Evolutionary conservation across 257 asterid species (phyloP).

Genomic region (Hygrophila difformis): DNA sequence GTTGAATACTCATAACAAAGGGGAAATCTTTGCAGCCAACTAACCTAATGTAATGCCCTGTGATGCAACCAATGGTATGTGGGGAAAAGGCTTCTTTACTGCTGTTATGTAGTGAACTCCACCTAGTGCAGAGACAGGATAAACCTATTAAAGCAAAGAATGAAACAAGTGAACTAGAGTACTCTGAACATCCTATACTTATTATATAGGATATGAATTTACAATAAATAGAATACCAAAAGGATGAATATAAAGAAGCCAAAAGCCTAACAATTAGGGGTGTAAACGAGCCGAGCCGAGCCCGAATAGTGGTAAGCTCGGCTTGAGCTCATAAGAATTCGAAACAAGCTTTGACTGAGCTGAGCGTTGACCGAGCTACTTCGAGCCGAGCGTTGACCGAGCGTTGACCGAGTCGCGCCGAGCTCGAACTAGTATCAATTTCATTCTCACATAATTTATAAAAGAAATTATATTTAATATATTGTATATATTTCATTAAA

Average conservation of each 20-base stretch:
- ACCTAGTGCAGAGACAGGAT: slow-evolving; percentile 72
- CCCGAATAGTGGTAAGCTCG: no score
- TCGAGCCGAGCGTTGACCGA: no score
- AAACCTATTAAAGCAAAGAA: slow-evolving; percentile 37
- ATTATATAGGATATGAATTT: background rate
- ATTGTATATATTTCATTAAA: no score
- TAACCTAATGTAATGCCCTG: slow-evolving; percentile 77
- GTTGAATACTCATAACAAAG: background rate
- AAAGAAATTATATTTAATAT: no score
- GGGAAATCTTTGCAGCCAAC: slow-evolving; percentile 11
- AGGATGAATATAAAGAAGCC: background rate
- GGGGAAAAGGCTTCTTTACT: slow-evolving; percentile 61
- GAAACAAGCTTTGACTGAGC: no score
- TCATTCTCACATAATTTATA: no score
- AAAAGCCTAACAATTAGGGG: background rate
- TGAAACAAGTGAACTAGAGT: background rate
- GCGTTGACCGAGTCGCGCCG: no score
- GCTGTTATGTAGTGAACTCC: slow-evolving; percentile 70
- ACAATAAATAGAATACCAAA: background rate
- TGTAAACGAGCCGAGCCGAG: no score
- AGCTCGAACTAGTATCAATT: no score
- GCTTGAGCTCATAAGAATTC: no score
- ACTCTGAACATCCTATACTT: background rate
- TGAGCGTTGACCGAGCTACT: no score
- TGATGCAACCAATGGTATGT: slow-evolving; percentile 79